Evolutionary conservation across 306 rosid species (phyloP).

Genomic region (Cicer chorassanicum): DNA sequence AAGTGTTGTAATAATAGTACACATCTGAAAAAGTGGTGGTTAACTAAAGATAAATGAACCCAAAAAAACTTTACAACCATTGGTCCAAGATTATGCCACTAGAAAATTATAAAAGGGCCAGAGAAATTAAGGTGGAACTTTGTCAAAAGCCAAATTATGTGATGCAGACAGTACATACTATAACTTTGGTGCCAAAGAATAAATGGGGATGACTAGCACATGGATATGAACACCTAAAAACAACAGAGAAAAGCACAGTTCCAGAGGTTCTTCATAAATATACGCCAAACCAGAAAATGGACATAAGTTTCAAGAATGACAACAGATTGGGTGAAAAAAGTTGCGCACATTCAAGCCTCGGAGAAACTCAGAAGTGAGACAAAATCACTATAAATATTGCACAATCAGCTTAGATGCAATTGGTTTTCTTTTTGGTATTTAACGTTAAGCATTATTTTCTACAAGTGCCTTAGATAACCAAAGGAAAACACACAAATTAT

Average conservation of each 20-base stretch:
- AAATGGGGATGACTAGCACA: conserved; percentile 19
- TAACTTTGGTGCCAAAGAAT: conserved; percentile 11
- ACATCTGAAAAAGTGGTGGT: conserved; percentile 17
- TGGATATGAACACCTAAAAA: conserved; percentile 10
- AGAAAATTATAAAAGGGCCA: conserved; percentile 14
- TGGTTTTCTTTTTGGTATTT: neutral
- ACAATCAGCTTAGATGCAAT: conserved; percentile 27
- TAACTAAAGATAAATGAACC: conserved; percentile 20
- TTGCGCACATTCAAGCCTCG: conserved; percentile 29
- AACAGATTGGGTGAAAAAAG: conserved; percentile 8
- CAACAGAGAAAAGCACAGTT: neutral
- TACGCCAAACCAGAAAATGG: conserved; percentile 19
- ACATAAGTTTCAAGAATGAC: conserved; percentile 26
- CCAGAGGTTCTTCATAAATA: conserved; percentile 10
- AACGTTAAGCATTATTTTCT: neutral
- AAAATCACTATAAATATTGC: conserved; percentile 6
- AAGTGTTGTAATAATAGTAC: conserved; percentile 29
- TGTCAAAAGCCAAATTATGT: conserved; percentile 16
- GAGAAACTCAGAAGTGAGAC: conserved; percentile 5
- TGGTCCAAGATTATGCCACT: conserved; percentile 29
- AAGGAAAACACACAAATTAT: conserved; percentile 34
- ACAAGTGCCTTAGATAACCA: conserved; percentile 9
- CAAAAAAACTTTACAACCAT: conserved; percentile 10
- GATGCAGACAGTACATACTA: conserved; percentile 5
- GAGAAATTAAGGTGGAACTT: conserved; percentile 3